These are phyloP conservation scores for Neurospora sp. DNA, from an alignment of 495 filamentous ascomycete species.

Conservation along the genomic window DNA sequence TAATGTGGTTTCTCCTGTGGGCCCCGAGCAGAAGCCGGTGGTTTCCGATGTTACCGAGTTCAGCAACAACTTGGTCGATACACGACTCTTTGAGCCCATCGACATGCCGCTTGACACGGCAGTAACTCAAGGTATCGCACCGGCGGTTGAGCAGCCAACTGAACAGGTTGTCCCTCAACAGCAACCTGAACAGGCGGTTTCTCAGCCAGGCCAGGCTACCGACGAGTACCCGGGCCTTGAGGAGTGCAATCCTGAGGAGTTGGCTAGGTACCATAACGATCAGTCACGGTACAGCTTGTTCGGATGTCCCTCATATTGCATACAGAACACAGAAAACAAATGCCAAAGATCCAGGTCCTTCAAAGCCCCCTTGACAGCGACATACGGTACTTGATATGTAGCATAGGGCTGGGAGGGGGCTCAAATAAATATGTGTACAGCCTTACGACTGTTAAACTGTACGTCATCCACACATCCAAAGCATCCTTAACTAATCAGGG, in stretches of 20 bases:
- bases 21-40: background rate
- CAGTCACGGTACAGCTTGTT: no score
- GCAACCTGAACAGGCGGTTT: background rate
- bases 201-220: background rate
- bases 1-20: background rate
- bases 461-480: no score
- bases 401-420: no score
- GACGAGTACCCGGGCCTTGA: background rate
- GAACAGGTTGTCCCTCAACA: background rate
- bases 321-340: no score
- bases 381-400: no score
- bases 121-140: background rate
- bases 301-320: no score
- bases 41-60: background rate
- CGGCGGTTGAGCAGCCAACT: background rate
- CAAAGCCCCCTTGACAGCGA: no score
- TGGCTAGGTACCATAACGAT: background rate
- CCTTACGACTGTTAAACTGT: no score
- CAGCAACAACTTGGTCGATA: background rate
- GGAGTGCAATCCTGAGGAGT: background rate
- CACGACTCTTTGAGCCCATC: background rate
- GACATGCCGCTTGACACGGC: background rate
- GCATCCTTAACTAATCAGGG: no score
- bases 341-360: no score
- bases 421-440: no score